Conservation (phyloP, 139 green algal genomes). For the Dunaliella sp. region DNA sequence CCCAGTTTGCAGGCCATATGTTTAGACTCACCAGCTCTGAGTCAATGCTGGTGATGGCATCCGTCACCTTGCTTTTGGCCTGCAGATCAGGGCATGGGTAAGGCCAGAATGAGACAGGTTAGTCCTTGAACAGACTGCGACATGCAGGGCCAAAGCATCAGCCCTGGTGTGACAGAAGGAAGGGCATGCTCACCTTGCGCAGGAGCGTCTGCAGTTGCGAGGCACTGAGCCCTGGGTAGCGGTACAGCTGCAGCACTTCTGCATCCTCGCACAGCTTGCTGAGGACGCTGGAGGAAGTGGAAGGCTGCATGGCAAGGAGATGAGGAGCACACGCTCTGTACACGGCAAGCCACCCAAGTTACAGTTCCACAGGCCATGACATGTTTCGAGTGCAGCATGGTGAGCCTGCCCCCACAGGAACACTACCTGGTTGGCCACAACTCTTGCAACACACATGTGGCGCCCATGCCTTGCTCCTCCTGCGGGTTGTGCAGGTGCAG, state of each 20-base stretch:
- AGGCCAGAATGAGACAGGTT: no score
- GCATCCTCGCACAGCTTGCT: not conserved
- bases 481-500: no score
- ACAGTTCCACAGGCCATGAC: no score
- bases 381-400: no score
- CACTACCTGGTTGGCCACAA: no score
- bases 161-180: not conserved
- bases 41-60: constrained; percentile 68
- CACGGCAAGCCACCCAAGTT: no score
- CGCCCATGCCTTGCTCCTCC: no score
- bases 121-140: not conserved
- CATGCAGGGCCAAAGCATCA: not conserved
- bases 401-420: no score
- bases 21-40: constrained; percentile 1
- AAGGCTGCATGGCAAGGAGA: not conserved
- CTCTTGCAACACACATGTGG: no score
- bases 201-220: constrained; percentile 73
- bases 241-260: constrained; percentile 83
- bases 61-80: constrained; percentile 69
- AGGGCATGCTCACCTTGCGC: constrained; percentile 41
- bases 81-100: constrained; percentile 5
- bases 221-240: constrained; percentile 68
- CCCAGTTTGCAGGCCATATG: not conserved
- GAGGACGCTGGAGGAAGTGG: not conserved
- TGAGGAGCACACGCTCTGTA: no score